These are phyloP conservation scores for Umbelopsis ramanniana DNA, from an alignment of 192 early-diverging fungal genomes.

Conservation along the genomic window DNA sequence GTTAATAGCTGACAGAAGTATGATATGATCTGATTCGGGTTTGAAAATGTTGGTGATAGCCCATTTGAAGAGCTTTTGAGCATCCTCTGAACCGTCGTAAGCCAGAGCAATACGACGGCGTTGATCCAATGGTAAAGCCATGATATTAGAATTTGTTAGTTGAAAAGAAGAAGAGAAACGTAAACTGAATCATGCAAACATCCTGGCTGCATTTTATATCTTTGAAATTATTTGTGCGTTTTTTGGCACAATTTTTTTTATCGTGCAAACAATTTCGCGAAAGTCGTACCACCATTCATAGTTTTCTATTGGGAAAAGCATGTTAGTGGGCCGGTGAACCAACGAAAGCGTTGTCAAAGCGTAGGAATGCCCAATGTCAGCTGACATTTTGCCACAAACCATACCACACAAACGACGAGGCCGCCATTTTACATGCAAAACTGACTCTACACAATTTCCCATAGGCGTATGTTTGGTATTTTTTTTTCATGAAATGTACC, in stretches of 20 bases:
- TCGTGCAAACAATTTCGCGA: too few relatives aligned
- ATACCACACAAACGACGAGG: too few relatives aligned
- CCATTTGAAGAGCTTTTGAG: constrained; percentile 38
- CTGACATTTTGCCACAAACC: not conserved
- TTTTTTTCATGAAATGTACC: not conserved
- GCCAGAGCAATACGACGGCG: constrained; percentile 35
- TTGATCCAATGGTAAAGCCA: constrained; percentile 20
- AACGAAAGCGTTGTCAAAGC: not conserved
- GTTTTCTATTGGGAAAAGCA: too few relatives aligned
- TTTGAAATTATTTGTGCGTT: too few relatives aligned
- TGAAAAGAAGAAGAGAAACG: not conserved
- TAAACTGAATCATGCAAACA: not conserved
- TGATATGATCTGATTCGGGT: constrained; percentile 34
- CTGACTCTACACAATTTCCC: not conserved
- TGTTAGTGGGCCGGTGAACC: too few relatives aligned
- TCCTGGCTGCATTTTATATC: not conserved
- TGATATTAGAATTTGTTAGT: not conserved
- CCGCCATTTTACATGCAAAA: not conserved
- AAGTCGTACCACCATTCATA: too few relatives aligned
- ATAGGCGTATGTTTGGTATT: not conserved
- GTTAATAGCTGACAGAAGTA: constrained; percentile 34
- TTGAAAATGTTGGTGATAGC: constrained; percentile 36
- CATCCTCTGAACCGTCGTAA: constrained; percentile 37
- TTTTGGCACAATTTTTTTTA: too few relatives aligned
- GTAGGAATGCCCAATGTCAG: not conserved